Evolutionary conservation across 2,329 filamentous ascomycete species (phyloP).

Genomic region (Phaeosphaeria sp.): DNA sequence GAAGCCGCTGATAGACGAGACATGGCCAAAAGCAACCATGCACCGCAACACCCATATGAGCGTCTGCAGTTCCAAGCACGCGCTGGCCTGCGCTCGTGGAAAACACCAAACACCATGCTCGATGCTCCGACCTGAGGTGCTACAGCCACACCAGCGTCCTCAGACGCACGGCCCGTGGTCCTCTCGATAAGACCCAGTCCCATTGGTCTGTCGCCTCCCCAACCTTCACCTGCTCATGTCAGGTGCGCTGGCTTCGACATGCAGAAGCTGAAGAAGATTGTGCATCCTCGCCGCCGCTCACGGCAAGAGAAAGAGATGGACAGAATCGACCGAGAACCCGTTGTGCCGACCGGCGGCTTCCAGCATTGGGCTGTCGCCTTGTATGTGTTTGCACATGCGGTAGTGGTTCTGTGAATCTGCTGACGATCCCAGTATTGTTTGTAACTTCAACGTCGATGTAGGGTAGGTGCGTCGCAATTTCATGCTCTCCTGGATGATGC

Average conservation of each 20-base stretch:
- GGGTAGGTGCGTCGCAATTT: constrained; percentile 34
- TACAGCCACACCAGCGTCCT: not conserved
- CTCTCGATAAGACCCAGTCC: not conserved
- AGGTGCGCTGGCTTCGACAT: constrained; percentile 30
- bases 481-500: not conserved
- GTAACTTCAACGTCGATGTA: constrained; percentile 54
- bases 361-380: constrained; percentile 51
- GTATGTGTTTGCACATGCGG: constrained; percentile 28
- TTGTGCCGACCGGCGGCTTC: constrained; percentile 32
- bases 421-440: constrained; percentile 42
- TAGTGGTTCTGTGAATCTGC: not conserved
- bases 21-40: constrained; percentile 9
- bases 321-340: constrained; percentile 21
- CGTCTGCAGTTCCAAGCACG: not conserved
- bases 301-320: constrained; percentile 33
- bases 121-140: not conserved
- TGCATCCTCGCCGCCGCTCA: constrained; percentile 32
- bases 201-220: not conserved
- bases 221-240: constrained; percentile 27
- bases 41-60: not conserved
- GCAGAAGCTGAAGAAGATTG: constrained; percentile 46
- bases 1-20: constrained; percentile 17
- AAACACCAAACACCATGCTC: not conserved
- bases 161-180: not conserved
- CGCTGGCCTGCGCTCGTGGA: not conserved